These are phyloP conservation scores for Angomonas ambiguus DNA, from an alignment of 208 protist species.

Conservation along the genomic window DNA sequence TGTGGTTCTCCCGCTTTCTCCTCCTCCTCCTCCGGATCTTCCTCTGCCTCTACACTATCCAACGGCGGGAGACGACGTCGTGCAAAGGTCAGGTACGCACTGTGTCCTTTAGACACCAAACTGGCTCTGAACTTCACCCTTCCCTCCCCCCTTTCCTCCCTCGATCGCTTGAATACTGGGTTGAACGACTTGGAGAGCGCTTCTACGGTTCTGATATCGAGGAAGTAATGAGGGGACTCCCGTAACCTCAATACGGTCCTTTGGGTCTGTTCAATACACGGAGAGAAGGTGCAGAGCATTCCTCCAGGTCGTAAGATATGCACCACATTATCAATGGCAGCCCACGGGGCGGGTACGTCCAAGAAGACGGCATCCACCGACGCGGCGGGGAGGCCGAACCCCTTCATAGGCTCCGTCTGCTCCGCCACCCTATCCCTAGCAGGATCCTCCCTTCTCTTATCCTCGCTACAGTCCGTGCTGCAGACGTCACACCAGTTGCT, in stretches of 20 bases:
- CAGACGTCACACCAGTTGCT: slow-evolving; percentile 86
- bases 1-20: slow-evolving; percentile 10
- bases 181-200: slow-evolving; percentile 74
- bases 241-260: slow-evolving; percentile 62
- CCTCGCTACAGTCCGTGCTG: slow-evolving; percentile 23
- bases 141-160: slow-evolving; percentile 18
- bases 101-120: slow-evolving; percentile 83
- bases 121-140: slow-evolving; percentile 47
- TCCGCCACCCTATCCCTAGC: slow-evolving; percentile 18
- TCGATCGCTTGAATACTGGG: slow-evolving; percentile 57
- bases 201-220: slow-evolving; percentile 87
- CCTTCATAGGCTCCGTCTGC: slow-evolving; percentile 33
- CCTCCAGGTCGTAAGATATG: slow-evolving; percentile 76
- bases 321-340: slow-evolving; percentile 79
- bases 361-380: slow-evolving; percentile 90
- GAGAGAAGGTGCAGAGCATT: slow-evolving; percentile 91
- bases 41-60: slow-evolving; percentile 2
- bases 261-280: slow-evolving; percentile 93
- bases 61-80: slow-evolving; percentile 48
- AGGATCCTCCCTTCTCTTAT: neutral
- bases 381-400: slow-evolving; percentile 64
- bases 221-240: slow-evolving; percentile 59
- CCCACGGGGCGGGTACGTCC: slow-evolving; percentile 90
- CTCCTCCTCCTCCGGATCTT: slow-evolving; percentile 15
- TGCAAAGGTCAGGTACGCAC: slow-evolving; percentile 90